Evolutionary conservation across 2,329 filamentous ascomycete species (phyloP), one percentile per base, ranked within the genome.

Genomic region (Allantophomopsis lycopodina): DNA sequence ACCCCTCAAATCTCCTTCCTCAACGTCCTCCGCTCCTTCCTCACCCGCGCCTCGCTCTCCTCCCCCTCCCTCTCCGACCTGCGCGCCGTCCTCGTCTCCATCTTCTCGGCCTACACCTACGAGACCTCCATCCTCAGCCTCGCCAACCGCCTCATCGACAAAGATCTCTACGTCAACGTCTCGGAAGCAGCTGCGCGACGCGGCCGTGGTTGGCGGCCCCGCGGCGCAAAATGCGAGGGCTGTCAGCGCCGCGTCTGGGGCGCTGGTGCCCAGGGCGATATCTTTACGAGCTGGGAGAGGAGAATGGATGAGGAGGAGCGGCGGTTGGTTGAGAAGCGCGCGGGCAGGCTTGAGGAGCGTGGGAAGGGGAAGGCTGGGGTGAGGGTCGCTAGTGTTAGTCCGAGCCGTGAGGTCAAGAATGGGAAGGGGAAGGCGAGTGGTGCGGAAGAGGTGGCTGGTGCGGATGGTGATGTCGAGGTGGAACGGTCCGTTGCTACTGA

Each of bases 91-190:
- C 71, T 98, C 2, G 68, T 76, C 1, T 91, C 88, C 11, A 89
- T 98, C 40, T 96, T 98, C 61, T 79, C 89, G 0, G 89, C 91
- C 0, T 98, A 98, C 56, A 81, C 87, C 0, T 95, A 96, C 55
- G 91, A 98, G 58, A 84, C 89, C 56, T 88, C 83, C 0, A 83
- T 98, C 13, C 70, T 98, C 15, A 70, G 73, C 2, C 73, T 98
- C 3, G 86, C 91, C 1, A 94, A 89, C 55, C 73, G 81, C 4
- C 76, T 98, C 41, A 68, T 98, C 0, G 88, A 94, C 46, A 80
- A 86, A 48, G 91, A 91, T 51, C 69, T 94, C 5, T 98, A 96
- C 52, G 73, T 82, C 32, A 81, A 84, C 46, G 85, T 98, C 30
- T 68, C 77, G 34, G 73, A 83, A 48, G 79, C 86, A 5, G 76